These are phyloP conservation scores for Cyclotella choctawhatcheeana DNA, from an alignment of 108 stramenopile species.

Conservation along the genomic window DNA sequence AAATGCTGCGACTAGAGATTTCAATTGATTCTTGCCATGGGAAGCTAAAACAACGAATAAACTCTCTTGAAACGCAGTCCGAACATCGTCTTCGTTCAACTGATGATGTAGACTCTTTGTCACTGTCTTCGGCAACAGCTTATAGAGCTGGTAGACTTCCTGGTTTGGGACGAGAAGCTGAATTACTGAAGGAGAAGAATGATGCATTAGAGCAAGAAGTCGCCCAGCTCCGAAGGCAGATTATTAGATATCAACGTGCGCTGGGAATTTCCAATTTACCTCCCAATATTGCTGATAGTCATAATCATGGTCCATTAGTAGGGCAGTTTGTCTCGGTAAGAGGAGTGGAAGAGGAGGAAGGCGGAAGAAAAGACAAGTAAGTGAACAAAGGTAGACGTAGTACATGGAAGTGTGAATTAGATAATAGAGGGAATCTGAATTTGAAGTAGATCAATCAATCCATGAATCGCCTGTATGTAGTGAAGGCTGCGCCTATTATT, in stretches of 20 bases:
- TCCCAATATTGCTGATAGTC: background rate
- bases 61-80: conserved; percentile 49
- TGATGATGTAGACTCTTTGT: conserved; percentile 75
- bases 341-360: conserved; percentile 27
- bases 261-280: conserved; percentile 29
- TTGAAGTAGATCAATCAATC: too few species aligned
- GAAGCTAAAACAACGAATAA: conserved; percentile 63
- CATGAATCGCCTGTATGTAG: too few species aligned
- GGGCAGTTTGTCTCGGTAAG: conserved; percentile 25
- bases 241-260: conserved; percentile 37
- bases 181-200: conserved; percentile 55
- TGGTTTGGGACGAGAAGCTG: conserved; percentile 59
- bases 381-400: too few species aligned
- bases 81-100: conserved; percentile 39
- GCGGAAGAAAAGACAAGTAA: conserved; percentile 12
- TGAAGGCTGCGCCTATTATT: too few species aligned
- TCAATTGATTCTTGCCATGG: conserved; percentile 72
- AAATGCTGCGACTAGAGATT: conserved; percentile 82
- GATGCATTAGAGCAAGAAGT: conserved; percentile 54
- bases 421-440: too few species aligned
- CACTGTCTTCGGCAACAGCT: conserved; percentile 55
- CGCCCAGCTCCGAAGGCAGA: conserved; percentile 36
- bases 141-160: conserved; percentile 44
- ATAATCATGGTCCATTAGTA: conserved; percentile 9
- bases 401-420: too few species aligned